Evolutionary conservation across 805 yeast genomes (phyloP), one percentile per base, ranked within the genome.

Genomic region (Sugiyamaella lignohabitans): DNA sequence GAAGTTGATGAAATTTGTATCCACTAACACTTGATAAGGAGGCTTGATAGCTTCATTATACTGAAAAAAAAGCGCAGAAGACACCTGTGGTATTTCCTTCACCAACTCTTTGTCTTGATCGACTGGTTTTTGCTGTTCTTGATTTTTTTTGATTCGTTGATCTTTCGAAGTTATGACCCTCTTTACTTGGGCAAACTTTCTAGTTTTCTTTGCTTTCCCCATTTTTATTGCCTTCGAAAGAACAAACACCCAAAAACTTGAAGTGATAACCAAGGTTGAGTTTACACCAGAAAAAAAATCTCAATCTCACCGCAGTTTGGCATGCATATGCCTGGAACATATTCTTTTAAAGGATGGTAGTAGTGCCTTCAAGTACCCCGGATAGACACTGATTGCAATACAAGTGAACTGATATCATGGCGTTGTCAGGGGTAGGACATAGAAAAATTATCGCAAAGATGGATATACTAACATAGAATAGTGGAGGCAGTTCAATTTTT

Each of bases 201-300:
- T 79, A 10, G 98, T 91, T 69, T 93, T 93, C 72, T 84, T 88
- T 27, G 96, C 96, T 66, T 88, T 93, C 50, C 98, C 98, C 98
- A 93, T 91, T 20, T n/a, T n/a, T n/a, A n/a, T n/a, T n/a, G n/a
- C n/a, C n/a, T n/a, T n/a, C n/a, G n/a, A n/a, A n/a, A n/a, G n/a
- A n/a, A n/a, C n/a, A n/a, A n/a, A n/a, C n/a, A n/a, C n/a, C n/a
- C n/a, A n/a, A n/a, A n/a, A n/a, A n/a, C n/a, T n/a, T n/a, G n/a
- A n/a, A n/a, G n/a, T n/a, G n/a, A n/a, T n/a, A n/a, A n/a, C n/a
- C n/a, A n/a, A n/a, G n/a, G n/a, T n/a, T n/a, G n/a, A n/a, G n/a
- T n/a, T n/a, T n/a, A n/a, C n/a, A n/a, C n/a, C n/a, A n/a, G n/a
- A n/a, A n/a, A n/a, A n/a, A n/a, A n/a, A n/a, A n/a, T n/a, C n/a